Evolutionary conservation across 163 green algal genomes (phyloP).

Genomic region (Chlorella variabilis): DNA sequence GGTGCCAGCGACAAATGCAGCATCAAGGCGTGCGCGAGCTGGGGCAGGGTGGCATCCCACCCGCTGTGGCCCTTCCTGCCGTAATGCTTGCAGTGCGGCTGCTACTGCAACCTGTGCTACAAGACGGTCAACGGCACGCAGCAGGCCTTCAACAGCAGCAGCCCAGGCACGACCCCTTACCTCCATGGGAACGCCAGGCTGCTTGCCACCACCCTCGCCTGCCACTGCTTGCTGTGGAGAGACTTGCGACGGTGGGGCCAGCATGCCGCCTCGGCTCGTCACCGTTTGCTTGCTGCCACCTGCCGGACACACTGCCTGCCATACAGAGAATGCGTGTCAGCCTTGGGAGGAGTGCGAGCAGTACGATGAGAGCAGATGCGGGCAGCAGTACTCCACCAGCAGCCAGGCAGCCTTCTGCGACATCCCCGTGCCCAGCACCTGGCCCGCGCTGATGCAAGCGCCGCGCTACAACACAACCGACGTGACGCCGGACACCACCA

Average conservation of each 20-base stretch:
- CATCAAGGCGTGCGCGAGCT: no score
- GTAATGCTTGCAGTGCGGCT: slow-evolving; percentile 82
- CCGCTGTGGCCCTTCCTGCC: no score
- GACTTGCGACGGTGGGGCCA: no score
- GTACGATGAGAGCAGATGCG: slow-evolving; percentile 60
- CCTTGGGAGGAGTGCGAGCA: slow-evolving; percentile 51
- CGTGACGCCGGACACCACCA: neutral
- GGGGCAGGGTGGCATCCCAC: no score
- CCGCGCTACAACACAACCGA: neutral
- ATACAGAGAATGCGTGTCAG: slow-evolving; percentile 15
- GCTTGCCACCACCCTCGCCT: neutral
- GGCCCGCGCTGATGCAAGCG: slow-evolving; percentile 67
- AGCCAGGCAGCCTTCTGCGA: slow-evolving; percentile 66
- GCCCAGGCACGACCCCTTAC: neutral
- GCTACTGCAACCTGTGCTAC: slow-evolving; percentile 73
- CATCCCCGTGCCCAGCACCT: slow-evolving; percentile 61
- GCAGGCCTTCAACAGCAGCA: slow-evolving; percentile 6
- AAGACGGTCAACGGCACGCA: slow-evolving; percentile 7
- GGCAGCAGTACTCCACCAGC: slow-evolving; percentile 60
- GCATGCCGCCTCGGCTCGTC: no score
- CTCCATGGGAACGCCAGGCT: no score
- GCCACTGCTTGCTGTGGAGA: no score
- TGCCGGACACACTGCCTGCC: no score
- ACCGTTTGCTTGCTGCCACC: no score
- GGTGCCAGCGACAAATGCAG: no score